Evolutionary conservation across 371 early-diverging fungal genomes (phyloP).

Genomic region (Rhizopus microsporus): DNA sequence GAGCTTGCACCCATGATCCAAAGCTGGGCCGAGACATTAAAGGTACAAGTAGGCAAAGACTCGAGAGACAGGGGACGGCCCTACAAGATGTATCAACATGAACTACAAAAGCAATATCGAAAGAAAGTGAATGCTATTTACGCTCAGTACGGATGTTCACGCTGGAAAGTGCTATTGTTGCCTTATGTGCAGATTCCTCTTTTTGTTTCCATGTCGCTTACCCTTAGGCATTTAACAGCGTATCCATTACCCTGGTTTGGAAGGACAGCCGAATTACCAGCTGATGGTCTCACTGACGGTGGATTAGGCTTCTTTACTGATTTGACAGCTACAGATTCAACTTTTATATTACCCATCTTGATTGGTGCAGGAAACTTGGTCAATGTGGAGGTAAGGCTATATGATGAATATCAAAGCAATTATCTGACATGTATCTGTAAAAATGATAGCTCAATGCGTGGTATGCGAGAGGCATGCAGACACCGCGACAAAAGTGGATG

Average conservation of each 20-base stretch:
- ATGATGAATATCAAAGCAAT: not conserved
- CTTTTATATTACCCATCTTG: slow-evolving; percentile 68
- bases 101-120: slow-evolving; percentile 57
- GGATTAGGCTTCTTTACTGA: slow-evolving; percentile 73
- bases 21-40: slow-evolving; percentile 65
- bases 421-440: not conserved
- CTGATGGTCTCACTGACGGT: slow-evolving; percentile 60
- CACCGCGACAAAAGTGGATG: slow-evolving; percentile 44
- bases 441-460: slow-evolving; percentile 51
- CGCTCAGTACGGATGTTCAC: slow-evolving; percentile 59
- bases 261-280: slow-evolving; percentile 32
- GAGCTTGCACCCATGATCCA: slow-evolving; percentile 63
- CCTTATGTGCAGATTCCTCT: slow-evolving; percentile 81
- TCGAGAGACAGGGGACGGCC: slow-evolving; percentile 40
- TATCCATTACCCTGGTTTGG: slow-evolving; percentile 61
- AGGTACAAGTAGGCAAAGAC: slow-evolving; percentile 47
- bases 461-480: slow-evolving; percentile 45
- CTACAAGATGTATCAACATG: slow-evolving; percentile 49
- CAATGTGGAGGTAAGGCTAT: slow-evolving; percentile 67
- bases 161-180: slow-evolving; percentile 62
- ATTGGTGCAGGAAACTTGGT: slow-evolving; percentile 68
- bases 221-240: slow-evolving; percentile 68
- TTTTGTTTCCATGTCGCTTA: slow-evolving; percentile 70
- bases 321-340: slow-evolving; percentile 70
- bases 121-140: slow-evolving; percentile 63